Evolutionary conservation across 2,329 filamentous ascomycete species (phyloP), one percentile per base, ranked within the genome.

Genomic region (Fusarium hainanense): DNA sequence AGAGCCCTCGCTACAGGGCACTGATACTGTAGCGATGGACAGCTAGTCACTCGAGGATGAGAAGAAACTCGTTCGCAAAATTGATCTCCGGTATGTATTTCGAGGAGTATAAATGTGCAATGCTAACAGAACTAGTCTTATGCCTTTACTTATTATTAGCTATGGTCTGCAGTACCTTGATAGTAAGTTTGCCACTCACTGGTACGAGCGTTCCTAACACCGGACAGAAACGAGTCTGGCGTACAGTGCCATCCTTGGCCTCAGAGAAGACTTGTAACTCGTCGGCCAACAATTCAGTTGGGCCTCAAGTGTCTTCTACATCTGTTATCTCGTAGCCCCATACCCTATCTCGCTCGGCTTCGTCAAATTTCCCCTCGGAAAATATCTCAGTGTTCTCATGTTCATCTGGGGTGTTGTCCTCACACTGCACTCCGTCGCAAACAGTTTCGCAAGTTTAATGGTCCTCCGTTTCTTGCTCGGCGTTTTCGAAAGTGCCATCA

Each of bases 151-250:
- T 9, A 63, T 63, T 1, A 28, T 63, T 2, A 63, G 60, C 7
- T 63, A 63, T 11, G 60, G 60, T 6, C 3, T 63, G 9, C 60
- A 63, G 14, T 63, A 63, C 7, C n/a, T 63, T 6, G 60, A 63
- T 1, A 63, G 60, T 63, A n/a, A 2, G 60, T 42, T 6, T 11
- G 3, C 6, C 2, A 2, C 12, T 0, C 12, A 3, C n/a, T 12
- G 16, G 3, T 3, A 13, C 0, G 3, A 2, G 12, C 1, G 7
- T 1, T 12, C n/a, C 16, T 63, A 30, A 63, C 27, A 4, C 7
- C 7, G 2, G 12, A 27, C 7, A 63, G 60, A 63, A n/a, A 63
- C 60, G 0, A 63, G 60, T 32, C 12, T 63, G n/a, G 48, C 60
- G 21, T 63, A 63, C 30, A 63, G 60, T 10, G 60, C 60, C 18